Evolutionary conservation across 306 rosid genomes (phyloP), one percentile per base, ranked within the genome.

Genomic region (Citrullus amarus): DNA sequence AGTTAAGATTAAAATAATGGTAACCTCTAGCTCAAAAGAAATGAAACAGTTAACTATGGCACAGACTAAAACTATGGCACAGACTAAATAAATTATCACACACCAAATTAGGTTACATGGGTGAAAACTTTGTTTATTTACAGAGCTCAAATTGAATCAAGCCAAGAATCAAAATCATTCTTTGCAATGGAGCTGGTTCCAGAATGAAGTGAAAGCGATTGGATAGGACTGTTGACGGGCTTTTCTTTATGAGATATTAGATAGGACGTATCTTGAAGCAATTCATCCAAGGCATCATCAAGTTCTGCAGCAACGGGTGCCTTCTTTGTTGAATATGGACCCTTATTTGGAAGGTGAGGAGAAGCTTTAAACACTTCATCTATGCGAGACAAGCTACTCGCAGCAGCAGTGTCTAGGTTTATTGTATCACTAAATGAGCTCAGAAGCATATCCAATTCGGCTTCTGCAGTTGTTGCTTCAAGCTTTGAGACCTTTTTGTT

Each of bases 121-220:
- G 79, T 75, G 61, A 66, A 73, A 55, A 77, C 38, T 69, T 74
- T 9, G 13, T 14, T 36, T 54, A 53, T 58, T 75, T 22, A 20
- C 25, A 60, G 69, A 20, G 53, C 74, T 86, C 88, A 91, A 71
- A 91, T 80, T 75, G 96, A 88, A 84, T 88, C 93, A 39, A 91
- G 86, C 98, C 96, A 89, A 65, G 94, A 86, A 79, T 91, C 94
- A 80, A 93, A 89, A 67, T 91, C 93, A 80, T 89, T 89, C 4
- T 77, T 34, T 63, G 75, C 76, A 83, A 81, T 63, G 77, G 89
- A 57, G 83, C 79, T 86, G 77, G 83, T 82, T 78, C 62, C 91
- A 32, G 90, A 81, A 58, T 57, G 76, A 14, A 92, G 71, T 32
- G 88, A 79, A 63, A 72, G 68, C 39, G 92, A 74, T n/a, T 61